Base-by-base conservation (phyloP, 805 yeast species). In the Wickerhamomyces kurtzmanii region DNA sequence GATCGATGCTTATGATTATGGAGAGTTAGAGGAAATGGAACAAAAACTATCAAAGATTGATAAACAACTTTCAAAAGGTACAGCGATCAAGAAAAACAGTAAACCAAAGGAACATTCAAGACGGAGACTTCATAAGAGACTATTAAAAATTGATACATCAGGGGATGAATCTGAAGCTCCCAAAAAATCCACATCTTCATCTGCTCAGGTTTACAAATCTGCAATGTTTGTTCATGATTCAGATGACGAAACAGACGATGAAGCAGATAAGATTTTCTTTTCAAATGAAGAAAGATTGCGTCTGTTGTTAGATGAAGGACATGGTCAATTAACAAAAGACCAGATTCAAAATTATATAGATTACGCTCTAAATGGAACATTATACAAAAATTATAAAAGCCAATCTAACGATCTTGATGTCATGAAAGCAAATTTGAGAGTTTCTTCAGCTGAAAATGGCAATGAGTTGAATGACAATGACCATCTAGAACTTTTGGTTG, bases 211-310 rank as follows among this genome's bases (percentile, higher is more conserved):
- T 12, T 29, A 39, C 28, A 59, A 65, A 24, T 76, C 85, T 1
- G 53, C 75, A 4, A 74, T 67, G 31, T 67, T 52, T 37, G 66
- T 78, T 25, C 57, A 57, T 28, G 77, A 68, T 29, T 73, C 82
- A 3, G 85, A 76, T 43, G 82, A 75, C 40, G 75, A 66, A 8
- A 60, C 70, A 5, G 83, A 75, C 40, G 71, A 61, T 10, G 83
- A 73, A 26, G 57, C 59, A 22, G 71, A 65, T 28, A 45, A 42
- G 3, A 60, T 40, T 17, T 78, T 78, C 43, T 78, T 68, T 43
- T 73, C 51, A 23, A 61, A 70, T 32, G 87, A 79, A 40, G 57
- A 59, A 31, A 49, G 55, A 31, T 53, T 74, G 24, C 68, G 76
- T 25, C 48, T 42, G 20, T 27, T 56, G 6, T 25, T 44, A 16